Base-by-base conservation (phyloP, 2,329 filamentous ascomycete genomes). In the Dryadomyces sulphureus region DNA sequence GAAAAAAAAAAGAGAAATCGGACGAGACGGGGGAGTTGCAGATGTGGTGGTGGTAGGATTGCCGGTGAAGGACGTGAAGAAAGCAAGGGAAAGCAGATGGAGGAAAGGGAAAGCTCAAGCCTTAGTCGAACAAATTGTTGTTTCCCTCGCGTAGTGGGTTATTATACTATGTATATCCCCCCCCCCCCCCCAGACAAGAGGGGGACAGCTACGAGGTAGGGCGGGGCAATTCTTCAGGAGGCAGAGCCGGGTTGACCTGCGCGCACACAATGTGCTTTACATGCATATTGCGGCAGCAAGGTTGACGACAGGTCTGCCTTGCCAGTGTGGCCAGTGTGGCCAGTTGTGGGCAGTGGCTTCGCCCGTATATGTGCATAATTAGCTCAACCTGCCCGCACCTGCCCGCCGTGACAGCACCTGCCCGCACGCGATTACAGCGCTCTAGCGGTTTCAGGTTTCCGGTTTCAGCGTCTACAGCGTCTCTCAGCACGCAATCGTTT, bases 31-130 rank as follows among this genome's bases (percentile, higher is more conserved):
- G 41, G n/a, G 42, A 20, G 11, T 7, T 36, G 11, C 2, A 19
- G 20, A 24, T 34, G 17, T 35, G n/a, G n/a, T 8, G 36, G 24
- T 19, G 35, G 16, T 9, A 36, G 19, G 21, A 12, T 14, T 21
- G 39, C 21, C 20, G 22, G 19, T 27, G 25, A 19, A 19, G 27
- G 36, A 16, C 36, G 36, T 21, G 5, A 20, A 19, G 12, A 35
- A 36, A 36, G 17, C 7, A 35, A n/a, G 16, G 8, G 7, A n/a
- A 35, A 35, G 16, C 32, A 35, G 32, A 35, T 43, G 41, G 30
- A 43, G 41, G 41, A 43, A 35, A 19, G 34, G 41, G 21, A 43
- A 43, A 43, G 41, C 41, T 36, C 41, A 36, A 24, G 41, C 34
- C 32, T 38, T 34, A 43, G 41, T 30, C 32, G 34, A 35, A 32